phyloP scores from a whole-genome alignment of 2,329 filamentous ascomycete genomes.

The Chrysoporthe austroafricana region DNA sequence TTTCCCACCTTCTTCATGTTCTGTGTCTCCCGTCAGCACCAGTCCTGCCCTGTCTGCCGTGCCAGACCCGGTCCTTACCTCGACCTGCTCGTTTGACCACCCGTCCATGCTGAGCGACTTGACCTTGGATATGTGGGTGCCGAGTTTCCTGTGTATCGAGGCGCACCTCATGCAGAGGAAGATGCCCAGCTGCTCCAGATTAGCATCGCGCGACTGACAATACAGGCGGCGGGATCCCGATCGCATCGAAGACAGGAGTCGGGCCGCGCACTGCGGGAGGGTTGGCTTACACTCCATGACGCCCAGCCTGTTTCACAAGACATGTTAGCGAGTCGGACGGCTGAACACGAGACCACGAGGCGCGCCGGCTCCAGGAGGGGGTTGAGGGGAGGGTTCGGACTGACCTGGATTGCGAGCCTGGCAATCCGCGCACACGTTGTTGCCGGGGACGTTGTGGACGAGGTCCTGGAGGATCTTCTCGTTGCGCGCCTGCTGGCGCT shows the following conservation, averaged over 20 bases:
- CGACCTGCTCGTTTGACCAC: conserved; percentile 94
- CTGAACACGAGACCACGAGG: conserved; percentile 31
- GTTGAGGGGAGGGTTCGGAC: conserved; percentile 36
- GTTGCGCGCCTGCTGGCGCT: conserved; percentile 97
- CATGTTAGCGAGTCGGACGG: not conserved
- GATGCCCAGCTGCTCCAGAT: conserved; percentile 73
- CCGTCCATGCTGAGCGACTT: conserved; percentile 99
- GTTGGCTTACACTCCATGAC: conserved; percentile 83
- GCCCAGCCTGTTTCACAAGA: conserved; percentile 72
- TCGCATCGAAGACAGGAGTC: conserved; percentile 25
- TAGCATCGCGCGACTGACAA: conserved; percentile 8
- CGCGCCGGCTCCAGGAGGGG: not conserved
- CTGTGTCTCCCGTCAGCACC: conserved; percentile 48
- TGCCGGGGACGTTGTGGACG: conserved; percentile 80
- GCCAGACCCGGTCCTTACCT: conserved; percentile 61
- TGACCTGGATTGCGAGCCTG: conserved; percentile 87
- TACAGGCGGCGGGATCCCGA: not conserved
- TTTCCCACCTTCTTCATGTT: conserved; percentile 96
- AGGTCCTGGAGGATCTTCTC: conserved; percentile 90
- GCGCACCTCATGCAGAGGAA: conserved; percentile 99
- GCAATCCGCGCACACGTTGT: conserved; percentile 94
- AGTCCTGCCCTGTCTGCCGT: not conserved
- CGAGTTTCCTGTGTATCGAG: conserved; percentile 90
- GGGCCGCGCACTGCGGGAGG: conserved; percentile 26
- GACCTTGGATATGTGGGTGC: conserved; percentile 97